phyloP scores from a whole-genome alignment of 2,329 filamentous ascomycete species.

The Helotiales sp. region DNA sequence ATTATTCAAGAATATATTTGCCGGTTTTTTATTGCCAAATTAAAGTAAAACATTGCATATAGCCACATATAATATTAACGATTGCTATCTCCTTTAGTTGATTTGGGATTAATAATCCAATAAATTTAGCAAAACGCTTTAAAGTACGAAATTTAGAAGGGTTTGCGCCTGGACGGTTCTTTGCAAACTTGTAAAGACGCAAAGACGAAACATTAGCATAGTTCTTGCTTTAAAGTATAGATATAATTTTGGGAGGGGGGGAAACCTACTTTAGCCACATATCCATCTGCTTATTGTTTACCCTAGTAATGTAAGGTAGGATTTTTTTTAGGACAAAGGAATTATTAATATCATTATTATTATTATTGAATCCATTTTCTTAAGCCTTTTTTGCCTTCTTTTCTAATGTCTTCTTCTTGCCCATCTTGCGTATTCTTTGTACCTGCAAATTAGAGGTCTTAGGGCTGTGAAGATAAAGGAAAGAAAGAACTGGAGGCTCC shows the following conservation, averaged over 20 bases:
- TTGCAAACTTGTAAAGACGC: background rate
- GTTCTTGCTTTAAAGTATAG: background rate
- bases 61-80: background rate
- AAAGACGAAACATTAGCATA: background rate
- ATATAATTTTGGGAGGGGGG: background rate
- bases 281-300: background rate
- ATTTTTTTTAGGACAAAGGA: constrained; percentile 4
- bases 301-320: background rate
- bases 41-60: background rate
- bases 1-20: background rate
- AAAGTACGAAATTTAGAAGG: background rate
- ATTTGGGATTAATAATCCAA: background rate
- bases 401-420: background rate
- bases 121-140: background rate
- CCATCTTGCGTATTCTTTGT: background rate
- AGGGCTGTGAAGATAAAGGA: background rate
- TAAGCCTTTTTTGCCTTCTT: constrained; percentile 10
- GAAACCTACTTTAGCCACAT: background rate
- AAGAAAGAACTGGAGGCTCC: background rate
- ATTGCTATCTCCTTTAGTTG: background rate
- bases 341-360: constrained; percentile 5
- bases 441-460: background rate
- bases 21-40: background rate
- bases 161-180: background rate
- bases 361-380: constrained; percentile 7